Evolutionary conservation across 1,139 yeast genomes (phyloP).

Genomic region (Magnusiomyces paraingens): DNA sequence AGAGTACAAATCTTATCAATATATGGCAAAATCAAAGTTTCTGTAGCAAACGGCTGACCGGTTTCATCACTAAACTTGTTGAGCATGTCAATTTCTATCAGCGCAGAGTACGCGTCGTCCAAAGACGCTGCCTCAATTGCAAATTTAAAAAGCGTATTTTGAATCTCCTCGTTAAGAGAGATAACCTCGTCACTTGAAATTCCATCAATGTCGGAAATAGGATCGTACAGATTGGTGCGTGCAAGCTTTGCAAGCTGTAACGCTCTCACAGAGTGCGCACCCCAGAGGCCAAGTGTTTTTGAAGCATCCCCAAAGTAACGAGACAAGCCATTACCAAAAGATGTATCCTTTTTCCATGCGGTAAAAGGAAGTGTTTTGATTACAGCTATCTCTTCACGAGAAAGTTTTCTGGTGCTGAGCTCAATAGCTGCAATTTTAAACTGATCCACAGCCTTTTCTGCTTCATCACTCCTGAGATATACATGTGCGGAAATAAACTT

Average conservation of each 20-base stretch:
- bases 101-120: slow-evolving; percentile 31
- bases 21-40: slow-evolving; percentile 8
- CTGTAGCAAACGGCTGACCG: slow-evolving; percentile 4
- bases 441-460: slow-evolving; percentile 19
- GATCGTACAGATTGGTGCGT: slow-evolving; percentile 6
- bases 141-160: slow-evolving; percentile 21
- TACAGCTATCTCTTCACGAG: slow-evolving; percentile 11
- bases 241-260: slow-evolving; percentile 17
- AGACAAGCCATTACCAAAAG: slow-evolving; percentile 18
- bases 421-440: slow-evolving; percentile 19
- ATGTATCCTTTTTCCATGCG: slow-evolving; percentile 1
- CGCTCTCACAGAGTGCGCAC: slow-evolving; percentile 43
- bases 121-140: slow-evolving; percentile 23
- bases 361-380: slow-evolving; percentile 11
- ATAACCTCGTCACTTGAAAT: not conserved
- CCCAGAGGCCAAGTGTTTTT: slow-evolving; percentile 16
- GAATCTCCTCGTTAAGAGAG: slow-evolving; percentile 10
- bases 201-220: no score
- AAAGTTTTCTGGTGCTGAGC: slow-evolving; percentile 11
- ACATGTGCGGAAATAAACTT: slow-evolving; percentile 24
- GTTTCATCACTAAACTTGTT: slow-evolving; percentile 4
- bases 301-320: slow-evolving; percentile 15
- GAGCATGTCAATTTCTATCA: slow-evolving; percentile 22
- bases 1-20: slow-evolving; percentile 21
- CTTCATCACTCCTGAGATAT: slow-evolving; percentile 17